Conservation (phyloP, 768 basidiomycete genomes). For the Scleroderma bovista region DNA sequence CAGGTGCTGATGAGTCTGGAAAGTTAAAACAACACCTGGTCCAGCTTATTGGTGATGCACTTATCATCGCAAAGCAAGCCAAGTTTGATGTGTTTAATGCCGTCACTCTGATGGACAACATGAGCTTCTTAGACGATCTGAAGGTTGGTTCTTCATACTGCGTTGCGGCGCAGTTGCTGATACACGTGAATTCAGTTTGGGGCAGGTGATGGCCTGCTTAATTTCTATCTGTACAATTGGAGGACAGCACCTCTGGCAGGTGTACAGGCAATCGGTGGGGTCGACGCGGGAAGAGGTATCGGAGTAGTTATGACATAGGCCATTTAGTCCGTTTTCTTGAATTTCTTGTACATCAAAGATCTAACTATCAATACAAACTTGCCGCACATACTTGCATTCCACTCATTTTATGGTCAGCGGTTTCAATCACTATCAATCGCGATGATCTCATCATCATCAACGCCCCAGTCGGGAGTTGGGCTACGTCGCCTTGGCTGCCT, state of each 20-base stretch:
- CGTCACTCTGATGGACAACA: slow-evolving; percentile 92
- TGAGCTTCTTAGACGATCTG: slow-evolving; percentile 71
- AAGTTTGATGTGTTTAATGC: slow-evolving; percentile 97
- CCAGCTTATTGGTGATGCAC: slow-evolving; percentile 70
- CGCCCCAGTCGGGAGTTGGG: slow-evolving; percentile 76
- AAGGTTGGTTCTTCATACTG: slow-evolving; percentile 47
- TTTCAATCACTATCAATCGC: slow-evolving; percentile 76
- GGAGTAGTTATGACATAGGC: slow-evolving; percentile 90
- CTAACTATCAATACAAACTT: slow-evolving; percentile 2
- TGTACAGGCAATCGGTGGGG: slow-evolving; percentile 42
- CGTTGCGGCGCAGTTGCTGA: neutral
- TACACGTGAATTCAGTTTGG: slow-evolving; percentile 63
- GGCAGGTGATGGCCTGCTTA: slow-evolving; percentile 84
- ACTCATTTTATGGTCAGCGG: slow-evolving; percentile 32
- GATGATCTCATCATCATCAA: slow-evolving; percentile 81
- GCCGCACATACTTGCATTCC: too few species aligned
- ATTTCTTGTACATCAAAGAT: neutral
- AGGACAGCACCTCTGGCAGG: slow-evolving; percentile 77
- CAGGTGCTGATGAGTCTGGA: slow-evolving; percentile 55
- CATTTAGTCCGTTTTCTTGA: neutral
- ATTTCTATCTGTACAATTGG: slow-evolving; percentile 97
- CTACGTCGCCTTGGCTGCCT: slow-evolving; percentile 41
- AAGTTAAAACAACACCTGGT: slow-evolving; percentile 64
- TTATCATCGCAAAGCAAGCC: slow-evolving; percentile 75
- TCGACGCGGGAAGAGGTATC: slow-evolving; percentile 69